Evolutionary conservation across 331 rosid genomes (phyloP), one percentile per base, ranked within the genome.

Genomic region (Phaseolus coccineus): DNA sequence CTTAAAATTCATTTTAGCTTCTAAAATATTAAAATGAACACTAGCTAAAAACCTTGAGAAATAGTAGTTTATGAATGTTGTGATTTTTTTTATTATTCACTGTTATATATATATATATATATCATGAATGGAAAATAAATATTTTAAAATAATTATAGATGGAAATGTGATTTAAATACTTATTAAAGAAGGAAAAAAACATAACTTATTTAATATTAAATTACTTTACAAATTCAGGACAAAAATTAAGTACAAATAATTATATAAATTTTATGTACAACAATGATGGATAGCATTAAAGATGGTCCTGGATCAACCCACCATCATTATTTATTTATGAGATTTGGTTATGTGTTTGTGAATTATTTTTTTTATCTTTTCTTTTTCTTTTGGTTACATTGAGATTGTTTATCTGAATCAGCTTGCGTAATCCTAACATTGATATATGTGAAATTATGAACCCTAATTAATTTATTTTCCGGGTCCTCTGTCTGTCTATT

Each of bases 341-440:
- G 76, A 44, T 65, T 31, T 42, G 61, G 66, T 4, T 59, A 19
- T 19, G 25, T 14, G 47, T 62, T 51, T 24, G 47, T 12, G 25
- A 4, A 30, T 33, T 19, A 1, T 8, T 62, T 62, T 62, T 2
- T 28, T 5, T 31, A 1, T 37, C 8, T 37, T 37, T 37, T 37
- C 9, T 61, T 61, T 61, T 14, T 9, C 16, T 35, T 16, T 33
- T n/a, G 3, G 40, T 63, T 16, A 15, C 69, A 35, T 63, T 63
- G 69, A 63, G 69, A 35, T 63, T 1, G 69, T 16, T 37, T 58
- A 47, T 67, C 55, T 55, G 27, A 64, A 40, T 53, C 68, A 31
- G 66, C 76, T 71, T 74, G 53, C 61, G 58, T 64, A 50, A 72
- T 77, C 47, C 58, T 37, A 7, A 68, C 84, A 80, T 65, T n/a